A percentile compares a stretch with the other conserved stretches of the same genome.
These are phyloP conservation scores for Davidsoniella australis DNA, from an alignment of 2,329 filamentous ascomycete species.

Conservation along the genomic window DNA sequence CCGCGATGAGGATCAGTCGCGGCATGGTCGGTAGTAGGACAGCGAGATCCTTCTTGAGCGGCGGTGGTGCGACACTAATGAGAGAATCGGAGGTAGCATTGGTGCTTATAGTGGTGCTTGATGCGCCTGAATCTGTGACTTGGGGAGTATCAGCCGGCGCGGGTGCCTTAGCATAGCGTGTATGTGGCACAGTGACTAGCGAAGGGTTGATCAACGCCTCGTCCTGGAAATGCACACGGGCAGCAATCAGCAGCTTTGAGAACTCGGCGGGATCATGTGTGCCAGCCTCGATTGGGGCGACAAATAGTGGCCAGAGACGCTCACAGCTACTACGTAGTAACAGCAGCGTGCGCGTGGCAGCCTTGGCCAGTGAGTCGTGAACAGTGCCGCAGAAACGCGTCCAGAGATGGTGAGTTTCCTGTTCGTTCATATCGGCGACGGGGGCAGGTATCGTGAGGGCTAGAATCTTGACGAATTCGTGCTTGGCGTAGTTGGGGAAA, in stretches of 20 bases:
- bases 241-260: slow-evolving; percentile 59
- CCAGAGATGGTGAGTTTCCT: slow-evolving; percentile 54
- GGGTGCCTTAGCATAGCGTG: background rate
- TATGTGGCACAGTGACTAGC: slow-evolving; percentile 28
- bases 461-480: slow-evolving; percentile 64
- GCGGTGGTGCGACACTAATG: background rate
- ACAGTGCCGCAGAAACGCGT: slow-evolving; percentile 65
- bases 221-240: slow-evolving; percentile 53
- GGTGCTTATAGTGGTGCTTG: slow-evolving; percentile 5
- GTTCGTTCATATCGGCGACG: slow-evolving; percentile 31
- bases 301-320: slow-evolving; percentile 73
- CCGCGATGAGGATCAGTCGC: slow-evolving; percentile 55
- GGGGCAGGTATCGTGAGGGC: slow-evolving; percentile 30
- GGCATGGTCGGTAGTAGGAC: slow-evolving; percentile 52
- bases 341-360: slow-evolving; percentile 63
- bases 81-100: background rate
- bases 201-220: slow-evolving; percentile 52
- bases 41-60: slow-evolving; percentile 26
- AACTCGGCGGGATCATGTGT: slow-evolving; percentile 66
- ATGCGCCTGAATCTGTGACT: background rate
- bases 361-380: slow-evolving; percentile 70
- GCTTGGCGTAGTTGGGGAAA: slow-evolving; percentile 70
- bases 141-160: background rate
- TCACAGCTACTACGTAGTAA: slow-evolving; percentile 53
- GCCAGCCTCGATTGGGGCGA: slow-evolving; percentile 58